Evolutionary conservation across 208 protist genomes (phyloP).

Genomic region (Crithidia mellificae): DNA sequence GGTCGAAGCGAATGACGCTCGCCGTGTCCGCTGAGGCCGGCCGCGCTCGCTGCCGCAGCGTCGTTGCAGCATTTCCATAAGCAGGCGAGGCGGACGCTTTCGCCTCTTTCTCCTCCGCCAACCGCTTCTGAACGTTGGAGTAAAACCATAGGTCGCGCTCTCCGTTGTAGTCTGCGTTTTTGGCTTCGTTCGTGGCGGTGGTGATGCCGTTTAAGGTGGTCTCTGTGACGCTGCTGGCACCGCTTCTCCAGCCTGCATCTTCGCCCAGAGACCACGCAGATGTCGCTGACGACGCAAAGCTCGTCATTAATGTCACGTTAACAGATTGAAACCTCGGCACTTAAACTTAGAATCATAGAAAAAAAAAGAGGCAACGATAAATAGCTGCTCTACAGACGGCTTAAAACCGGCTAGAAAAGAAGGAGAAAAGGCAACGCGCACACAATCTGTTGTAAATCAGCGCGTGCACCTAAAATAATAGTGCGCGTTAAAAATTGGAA

Average conservation of each 20-base stretch:
- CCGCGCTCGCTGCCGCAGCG: background rate
- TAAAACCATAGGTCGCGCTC: constrained; percentile 9
- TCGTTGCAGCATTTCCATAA: constrained; percentile 14
- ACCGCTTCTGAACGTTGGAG: constrained; percentile 6
- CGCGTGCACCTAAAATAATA: too few relatives aligned
- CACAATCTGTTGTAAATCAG: too few relatives aligned
- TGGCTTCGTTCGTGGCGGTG: background rate
- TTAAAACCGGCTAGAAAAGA: too few relatives aligned
- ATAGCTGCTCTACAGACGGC: too few relatives aligned
- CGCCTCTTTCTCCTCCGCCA: background rate
- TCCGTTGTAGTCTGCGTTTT: background rate
- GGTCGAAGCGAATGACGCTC: constrained; percentile 12
- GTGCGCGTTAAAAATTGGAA: too few relatives aligned
- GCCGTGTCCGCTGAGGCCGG: background rate
- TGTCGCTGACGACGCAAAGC: constrained; percentile 8
- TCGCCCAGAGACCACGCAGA: constrained; percentile 6
- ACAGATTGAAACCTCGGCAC: too few relatives aligned
- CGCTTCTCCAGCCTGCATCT: background rate
- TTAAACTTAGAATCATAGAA: too few relatives aligned
- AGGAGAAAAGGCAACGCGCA: too few relatives aligned
- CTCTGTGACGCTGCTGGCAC: background rate
- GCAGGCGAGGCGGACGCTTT: background rate
- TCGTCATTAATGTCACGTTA: too few relatives aligned
- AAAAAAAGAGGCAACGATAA: too few relatives aligned
- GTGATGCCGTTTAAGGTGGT: background rate